These are phyloP conservation scores for Fusarium subtropicale DNA, from an alignment of 2,329 filamentous ascomycete species.

Conservation along the genomic window DNA sequence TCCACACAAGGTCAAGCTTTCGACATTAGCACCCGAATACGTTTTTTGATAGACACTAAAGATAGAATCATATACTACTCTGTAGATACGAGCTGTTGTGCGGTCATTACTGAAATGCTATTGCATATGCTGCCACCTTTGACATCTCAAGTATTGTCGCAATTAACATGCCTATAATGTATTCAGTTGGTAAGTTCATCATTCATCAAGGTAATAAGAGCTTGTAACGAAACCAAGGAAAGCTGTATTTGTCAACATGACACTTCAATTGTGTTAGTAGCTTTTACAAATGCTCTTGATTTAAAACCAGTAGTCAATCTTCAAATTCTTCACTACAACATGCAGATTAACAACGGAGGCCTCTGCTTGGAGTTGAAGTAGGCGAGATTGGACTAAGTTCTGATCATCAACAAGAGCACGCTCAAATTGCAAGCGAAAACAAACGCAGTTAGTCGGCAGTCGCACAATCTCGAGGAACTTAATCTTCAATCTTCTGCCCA, in stretches of 20 bases:
- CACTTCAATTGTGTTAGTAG: too few species aligned
- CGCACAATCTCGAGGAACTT: background rate
- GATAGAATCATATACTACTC: background rate
- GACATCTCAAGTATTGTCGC: background rate
- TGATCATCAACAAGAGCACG: background rate
- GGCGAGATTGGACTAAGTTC: slow-evolving; percentile 1
- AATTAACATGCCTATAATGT: background rate
- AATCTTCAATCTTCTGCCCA: background rate
- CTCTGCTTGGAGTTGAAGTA: background rate
- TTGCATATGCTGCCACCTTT: background rate
- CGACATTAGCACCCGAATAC: slow-evolving; percentile 16
- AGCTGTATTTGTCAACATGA: background rate
- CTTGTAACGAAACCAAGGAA: background rate
- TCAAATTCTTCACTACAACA: background rate
- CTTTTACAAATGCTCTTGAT: background rate
- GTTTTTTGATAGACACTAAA: background rate
- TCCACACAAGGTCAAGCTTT: slow-evolving; percentile 16
- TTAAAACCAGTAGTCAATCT: background rate
- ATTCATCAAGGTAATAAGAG: background rate
- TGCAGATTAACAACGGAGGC: background rate
- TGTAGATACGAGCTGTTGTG: background rate
- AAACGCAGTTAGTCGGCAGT: background rate
- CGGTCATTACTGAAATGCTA: background rate
- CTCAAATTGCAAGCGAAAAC: background rate
- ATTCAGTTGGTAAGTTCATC: background rate